A percentile compares a stretch with the other conserved stretches of the same genome.
phyloP scores from a whole-genome alignment of 345 rosid species.

The Jatropha curcas region DNA sequence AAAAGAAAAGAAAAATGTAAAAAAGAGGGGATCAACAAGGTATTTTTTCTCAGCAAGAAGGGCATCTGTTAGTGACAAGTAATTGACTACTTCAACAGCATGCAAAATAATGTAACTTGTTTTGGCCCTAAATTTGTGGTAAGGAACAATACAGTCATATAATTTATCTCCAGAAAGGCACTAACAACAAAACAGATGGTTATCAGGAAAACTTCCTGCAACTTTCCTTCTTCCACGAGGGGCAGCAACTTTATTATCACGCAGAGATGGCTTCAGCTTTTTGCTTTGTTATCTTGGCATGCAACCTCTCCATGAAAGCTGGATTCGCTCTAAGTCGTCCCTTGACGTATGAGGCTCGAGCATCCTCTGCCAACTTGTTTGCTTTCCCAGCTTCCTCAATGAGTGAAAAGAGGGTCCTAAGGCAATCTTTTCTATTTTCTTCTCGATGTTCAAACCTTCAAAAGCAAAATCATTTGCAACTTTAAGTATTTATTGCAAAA shows the following conservation, averaged over 20 bases:
- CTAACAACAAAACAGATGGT: not conserved
- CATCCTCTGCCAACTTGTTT: conserved; percentile 66
- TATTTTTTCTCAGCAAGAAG: not conserved
- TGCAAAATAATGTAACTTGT: not conserved
- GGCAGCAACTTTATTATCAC: too few relatives aligned
- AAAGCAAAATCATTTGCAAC: conserved; percentile 8
- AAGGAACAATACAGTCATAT: not conserved
- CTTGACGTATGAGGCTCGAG: conserved; percentile 71
- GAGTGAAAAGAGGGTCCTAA: conserved; percentile 69
- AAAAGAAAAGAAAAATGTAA: too few relatives aligned
- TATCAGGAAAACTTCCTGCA: not conserved
- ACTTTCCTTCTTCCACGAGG: not conserved
- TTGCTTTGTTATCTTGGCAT: conserved; percentile 53
- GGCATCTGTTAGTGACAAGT: not conserved
- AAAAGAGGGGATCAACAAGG: not conserved
- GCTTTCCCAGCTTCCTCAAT: conserved; percentile 92
- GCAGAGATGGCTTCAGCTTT: conserved; percentile 32
- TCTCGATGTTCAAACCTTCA: conserved; percentile 90
- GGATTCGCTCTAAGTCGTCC: conserved; percentile 75
- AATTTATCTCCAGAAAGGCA: not conserved
- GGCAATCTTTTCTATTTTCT: conserved; percentile 95
- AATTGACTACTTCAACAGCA: not conserved
- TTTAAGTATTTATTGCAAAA: not conserved
- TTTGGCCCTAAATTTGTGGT: not conserved
- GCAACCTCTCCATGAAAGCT: conserved; percentile 85